Evolutionary conservation across 371 early-diverging fungal genomes (phyloP).

Genomic region (Mortierella sp.): DNA sequence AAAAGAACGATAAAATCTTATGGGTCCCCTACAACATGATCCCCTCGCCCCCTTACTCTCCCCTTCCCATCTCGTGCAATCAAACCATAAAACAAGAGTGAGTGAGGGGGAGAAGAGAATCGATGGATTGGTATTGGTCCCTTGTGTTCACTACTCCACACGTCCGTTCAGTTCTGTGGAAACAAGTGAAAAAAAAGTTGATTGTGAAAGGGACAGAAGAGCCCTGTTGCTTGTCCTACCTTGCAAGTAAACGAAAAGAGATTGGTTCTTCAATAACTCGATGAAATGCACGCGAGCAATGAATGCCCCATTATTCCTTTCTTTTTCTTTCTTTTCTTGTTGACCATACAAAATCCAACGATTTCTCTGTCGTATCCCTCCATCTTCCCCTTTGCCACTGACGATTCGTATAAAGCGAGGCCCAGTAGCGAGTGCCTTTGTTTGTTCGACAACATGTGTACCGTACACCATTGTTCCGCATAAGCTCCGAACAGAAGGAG

Average conservation of each 20-base stretch:
- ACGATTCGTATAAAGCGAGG: too few species aligned
- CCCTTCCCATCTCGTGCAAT: neutral
- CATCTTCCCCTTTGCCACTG: too few species aligned
- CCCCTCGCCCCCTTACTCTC: neutral
- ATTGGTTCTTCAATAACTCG: neutral
- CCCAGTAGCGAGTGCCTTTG: too few species aligned
- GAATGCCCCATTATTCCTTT: too few species aligned
- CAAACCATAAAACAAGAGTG: neutral
- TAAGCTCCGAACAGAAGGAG: neutral
- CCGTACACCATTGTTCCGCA: constrained; percentile 9
- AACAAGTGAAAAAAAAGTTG: neutral
- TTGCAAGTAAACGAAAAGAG: neutral
- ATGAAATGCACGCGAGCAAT: neutral
- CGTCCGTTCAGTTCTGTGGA: neutral
- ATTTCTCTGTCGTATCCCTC: too few species aligned
- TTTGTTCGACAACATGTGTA: too few species aligned
- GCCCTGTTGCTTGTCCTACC: neutral
- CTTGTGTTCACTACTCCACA: neutral
- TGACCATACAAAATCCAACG: too few species aligned
- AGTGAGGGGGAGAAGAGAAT: neutral
- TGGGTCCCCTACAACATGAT: neutral
- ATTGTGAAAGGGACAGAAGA: too few species aligned
- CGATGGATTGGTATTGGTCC: neutral
- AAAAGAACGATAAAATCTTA: neutral
- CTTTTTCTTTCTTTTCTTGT: too few species aligned